These are phyloP conservation scores for Aspergillus latus DNA, from an alignment of 2,329 filamentous ascomycete species.

Conservation along the genomic window DNA sequence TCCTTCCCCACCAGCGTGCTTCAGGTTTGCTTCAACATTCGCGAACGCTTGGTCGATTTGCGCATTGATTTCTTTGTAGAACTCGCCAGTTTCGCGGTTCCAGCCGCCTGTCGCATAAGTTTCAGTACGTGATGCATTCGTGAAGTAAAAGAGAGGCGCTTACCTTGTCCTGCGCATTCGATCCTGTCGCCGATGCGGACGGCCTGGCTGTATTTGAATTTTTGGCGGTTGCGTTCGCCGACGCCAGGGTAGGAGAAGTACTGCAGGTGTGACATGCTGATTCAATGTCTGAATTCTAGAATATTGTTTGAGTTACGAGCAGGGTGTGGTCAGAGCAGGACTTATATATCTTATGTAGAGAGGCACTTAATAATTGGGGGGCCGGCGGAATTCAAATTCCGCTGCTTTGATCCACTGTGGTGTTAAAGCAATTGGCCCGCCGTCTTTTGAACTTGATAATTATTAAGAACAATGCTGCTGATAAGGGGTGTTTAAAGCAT, in stretches of 20 bases:
- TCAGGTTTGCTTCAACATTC: slow-evolving; percentile 56
- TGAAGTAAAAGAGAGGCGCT: neutral
- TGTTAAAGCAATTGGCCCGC: too few species aligned
- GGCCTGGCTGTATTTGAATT: slow-evolving; percentile 48
- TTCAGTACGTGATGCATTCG: neutral
- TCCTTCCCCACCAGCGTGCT: slow-evolving; percentile 53
- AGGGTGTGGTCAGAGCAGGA: too few species aligned
- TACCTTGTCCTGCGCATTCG: slow-evolving; percentile 38
- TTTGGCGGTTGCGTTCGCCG: slow-evolving; percentile 37
- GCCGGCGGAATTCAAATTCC: neutral
- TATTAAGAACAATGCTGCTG: too few species aligned
- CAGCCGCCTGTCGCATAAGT: slow-evolving; percentile 34
- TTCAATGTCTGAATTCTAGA: neutral
- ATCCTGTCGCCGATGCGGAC: slow-evolving; percentile 52
- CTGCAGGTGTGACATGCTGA: slow-evolving; percentile 37
- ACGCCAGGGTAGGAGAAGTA: slow-evolving; percentile 43
- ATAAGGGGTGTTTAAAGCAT: too few species aligned
- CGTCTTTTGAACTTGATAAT: too few species aligned
- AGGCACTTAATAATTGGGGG: neutral
- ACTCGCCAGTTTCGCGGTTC: slow-evolving; percentile 26
- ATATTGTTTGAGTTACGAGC: neutral
- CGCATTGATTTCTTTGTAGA: slow-evolving; percentile 40
- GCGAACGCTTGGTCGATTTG: slow-evolving; percentile 56
- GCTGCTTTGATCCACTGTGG: neutral
- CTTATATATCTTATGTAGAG: too few species aligned